Evolutionary conservation across 2,329 filamentous ascomycete genomes (phyloP).

Genomic region (Aureobasidium sp.): DNA sequence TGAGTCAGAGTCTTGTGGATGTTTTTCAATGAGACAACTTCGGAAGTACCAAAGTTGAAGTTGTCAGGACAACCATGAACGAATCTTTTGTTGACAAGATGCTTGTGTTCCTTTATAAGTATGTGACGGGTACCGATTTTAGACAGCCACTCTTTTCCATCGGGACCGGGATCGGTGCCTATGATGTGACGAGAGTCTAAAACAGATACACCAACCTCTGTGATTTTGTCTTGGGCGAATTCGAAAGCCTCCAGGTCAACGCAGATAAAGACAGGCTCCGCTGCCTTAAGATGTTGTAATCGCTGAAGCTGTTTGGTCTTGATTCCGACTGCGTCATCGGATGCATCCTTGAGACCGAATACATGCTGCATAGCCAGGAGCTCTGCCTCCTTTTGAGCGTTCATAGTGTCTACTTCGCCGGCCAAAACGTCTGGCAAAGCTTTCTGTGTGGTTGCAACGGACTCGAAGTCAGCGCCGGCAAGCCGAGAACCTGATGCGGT

Average conservation of each 20-base stretch:
- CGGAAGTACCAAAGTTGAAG: slow-evolving; percentile 24
- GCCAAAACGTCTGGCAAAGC: background rate
- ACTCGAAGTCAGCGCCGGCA: background rate
- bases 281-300: slow-evolving; percentile 1
- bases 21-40: slow-evolving; percentile 17
- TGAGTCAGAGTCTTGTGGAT: slow-evolving; percentile 18
- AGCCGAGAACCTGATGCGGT: background rate
- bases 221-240: slow-evolving; percentile 22
- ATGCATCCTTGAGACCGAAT: slow-evolving; percentile 3
- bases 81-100: slow-evolving; percentile 22
- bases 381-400: background rate
- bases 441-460: background rate
- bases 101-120: slow-evolving; percentile 21
- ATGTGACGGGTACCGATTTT: slow-evolving; percentile 23
- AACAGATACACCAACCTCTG: slow-evolving; percentile 26
- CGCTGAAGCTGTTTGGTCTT: background rate
- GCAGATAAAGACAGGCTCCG: slow-evolving; percentile 23
- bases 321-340: background rate
- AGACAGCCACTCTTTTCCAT: slow-evolving; percentile 14
- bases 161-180: background rate
- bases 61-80: slow-evolving; percentile 24
- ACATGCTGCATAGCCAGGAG: slow-evolving; percentile 4
- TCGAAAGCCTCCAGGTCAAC: slow-evolving; percentile 27
- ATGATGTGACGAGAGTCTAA: slow-evolving; percentile 22
- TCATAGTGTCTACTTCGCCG: background rate